Conservation (phyloP, 371 early-diverging fungal genomes). For the Mucor indicus region DNA sequence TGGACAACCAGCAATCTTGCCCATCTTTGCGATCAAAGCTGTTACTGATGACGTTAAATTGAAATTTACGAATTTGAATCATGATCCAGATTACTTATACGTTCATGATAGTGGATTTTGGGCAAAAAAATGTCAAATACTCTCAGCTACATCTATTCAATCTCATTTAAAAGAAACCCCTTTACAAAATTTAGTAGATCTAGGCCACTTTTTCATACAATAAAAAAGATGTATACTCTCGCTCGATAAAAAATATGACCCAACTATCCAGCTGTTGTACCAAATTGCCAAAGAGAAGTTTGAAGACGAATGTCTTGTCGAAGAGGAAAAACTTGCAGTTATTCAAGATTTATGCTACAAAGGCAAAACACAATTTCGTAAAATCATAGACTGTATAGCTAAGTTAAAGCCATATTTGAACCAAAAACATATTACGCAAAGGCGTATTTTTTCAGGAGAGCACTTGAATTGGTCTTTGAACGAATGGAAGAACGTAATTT, state of each 20-base stretch:
- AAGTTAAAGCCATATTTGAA: too few species aligned
- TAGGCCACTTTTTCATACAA: conserved; percentile 12
- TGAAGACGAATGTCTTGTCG: conserved; percentile 15
- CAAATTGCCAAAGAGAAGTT: conserved; percentile 15
- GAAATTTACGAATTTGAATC: conserved; percentile 4
- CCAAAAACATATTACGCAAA: too few species aligned
- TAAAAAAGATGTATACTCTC: conserved; percentile 12
- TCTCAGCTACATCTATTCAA: conserved; percentile 12
- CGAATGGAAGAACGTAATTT: too few species aligned
- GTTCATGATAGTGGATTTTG: conserved; percentile 8
- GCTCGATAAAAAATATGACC: conserved; percentile 8
- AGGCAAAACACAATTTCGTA: conserved; percentile 11
- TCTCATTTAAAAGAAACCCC: conserved; percentile 6
- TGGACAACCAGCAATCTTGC: conserved; percentile 7
- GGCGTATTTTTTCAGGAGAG: too few species aligned
- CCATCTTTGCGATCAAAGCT: conserved; percentile 9
- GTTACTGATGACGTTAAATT: conserved; percentile 7
- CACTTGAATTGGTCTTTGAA: too few species aligned
- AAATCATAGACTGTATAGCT: conserved; percentile 9
- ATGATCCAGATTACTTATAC: conserved; percentile 3
- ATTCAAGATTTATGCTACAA: conserved; percentile 15
- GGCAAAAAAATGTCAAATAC: conserved; percentile 13
- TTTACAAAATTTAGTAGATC: conserved; percentile 10
- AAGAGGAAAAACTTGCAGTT: conserved; percentile 13
- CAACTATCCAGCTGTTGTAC: conserved; percentile 11